Evolutionary conservation across 306 rosid genomes (phyloP).

Genomic region (Canavalia gladiata): DNA sequence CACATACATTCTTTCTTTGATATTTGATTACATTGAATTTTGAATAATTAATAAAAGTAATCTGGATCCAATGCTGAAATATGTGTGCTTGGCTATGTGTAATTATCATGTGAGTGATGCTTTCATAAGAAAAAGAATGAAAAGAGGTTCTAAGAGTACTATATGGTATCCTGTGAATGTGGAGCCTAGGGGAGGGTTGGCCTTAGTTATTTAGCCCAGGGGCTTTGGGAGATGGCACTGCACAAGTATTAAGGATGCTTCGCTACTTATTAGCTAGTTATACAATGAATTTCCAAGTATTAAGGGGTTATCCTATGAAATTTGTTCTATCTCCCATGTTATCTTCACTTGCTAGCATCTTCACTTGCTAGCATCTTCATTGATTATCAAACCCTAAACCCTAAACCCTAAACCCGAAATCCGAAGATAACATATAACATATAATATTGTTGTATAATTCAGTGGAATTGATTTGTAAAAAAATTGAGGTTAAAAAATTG

Average conservation of each 20-base stretch:
- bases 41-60: too few relatives aligned
- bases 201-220: too few relatives aligned
- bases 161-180: too few relatives aligned
- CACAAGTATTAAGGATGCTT: slow-evolving; percentile 49
- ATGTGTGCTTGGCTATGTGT: too few relatives aligned
- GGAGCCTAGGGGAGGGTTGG: too few relatives aligned
- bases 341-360: slow-evolving; percentile 61
- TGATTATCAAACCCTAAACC: slow-evolving; percentile 17
- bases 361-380: slow-evolving; percentile 51
- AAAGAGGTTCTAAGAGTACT: too few relatives aligned
- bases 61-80: too few relatives aligned
- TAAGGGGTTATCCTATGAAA: slow-evolving; percentile 49
- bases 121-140: too few relatives aligned
- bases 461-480: not conserved
- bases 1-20: too few relatives aligned
- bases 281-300: slow-evolving; percentile 45
- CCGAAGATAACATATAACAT: not conserved
- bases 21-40: too few relatives aligned
- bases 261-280: slow-evolving; percentile 60
- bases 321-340: slow-evolving; percentile 32
- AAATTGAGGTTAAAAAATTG: not conserved
- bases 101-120: too few relatives aligned
- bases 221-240: slow-evolving; percentile 58
- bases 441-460: not conserved
- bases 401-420: not conserved